Percentiles rank a stretch among this genome's conserved stretches.
phyloP scores from a whole-genome alignment of 148 eudicot genomes.

The Amaranthus hypochondriacus region DNA sequence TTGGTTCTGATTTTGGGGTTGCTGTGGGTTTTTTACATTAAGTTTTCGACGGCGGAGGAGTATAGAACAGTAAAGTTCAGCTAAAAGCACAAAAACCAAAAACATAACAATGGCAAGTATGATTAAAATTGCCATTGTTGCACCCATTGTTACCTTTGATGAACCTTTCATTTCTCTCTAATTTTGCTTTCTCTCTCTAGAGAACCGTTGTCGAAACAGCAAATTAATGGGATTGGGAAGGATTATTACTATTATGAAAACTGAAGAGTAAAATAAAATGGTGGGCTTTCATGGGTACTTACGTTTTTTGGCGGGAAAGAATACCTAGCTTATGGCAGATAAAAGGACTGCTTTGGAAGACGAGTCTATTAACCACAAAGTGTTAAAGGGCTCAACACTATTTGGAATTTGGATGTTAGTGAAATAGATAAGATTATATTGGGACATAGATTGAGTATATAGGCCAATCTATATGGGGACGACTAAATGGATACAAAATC shows the following conservation, averaged over 20 bases:
- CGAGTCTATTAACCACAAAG: background rate
- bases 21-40: constrained; percentile 11
- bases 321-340: constrained; percentile 20
- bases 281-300: constrained; percentile 23
- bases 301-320: constrained; percentile 52
- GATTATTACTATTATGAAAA: background rate
- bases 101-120: constrained; percentile 46
- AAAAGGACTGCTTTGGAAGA: constrained; percentile 30
- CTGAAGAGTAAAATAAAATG: constrained; percentile 6
- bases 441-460: too few species aligned
- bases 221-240: background rate
- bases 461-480: too few species aligned
- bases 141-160: constrained; percentile 61
- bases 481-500: too few species aligned
- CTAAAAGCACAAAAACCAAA: constrained; percentile 56
- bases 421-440: too few species aligned
- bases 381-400: too few species aligned
- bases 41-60: constrained; percentile 39
- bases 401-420: too few species aligned
- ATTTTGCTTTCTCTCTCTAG: constrained; percentile 1
- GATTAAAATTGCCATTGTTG: constrained; percentile 52
- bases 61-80: constrained; percentile 68
- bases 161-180: constrained; percentile 40
- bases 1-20: background rate
- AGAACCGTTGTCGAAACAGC: constrained; percentile 13